Evolutionary conservation across 805 yeast genomes (phyloP), one percentile per base, ranked within the genome.

Genomic region (Yamadazyma sp.): DNA sequence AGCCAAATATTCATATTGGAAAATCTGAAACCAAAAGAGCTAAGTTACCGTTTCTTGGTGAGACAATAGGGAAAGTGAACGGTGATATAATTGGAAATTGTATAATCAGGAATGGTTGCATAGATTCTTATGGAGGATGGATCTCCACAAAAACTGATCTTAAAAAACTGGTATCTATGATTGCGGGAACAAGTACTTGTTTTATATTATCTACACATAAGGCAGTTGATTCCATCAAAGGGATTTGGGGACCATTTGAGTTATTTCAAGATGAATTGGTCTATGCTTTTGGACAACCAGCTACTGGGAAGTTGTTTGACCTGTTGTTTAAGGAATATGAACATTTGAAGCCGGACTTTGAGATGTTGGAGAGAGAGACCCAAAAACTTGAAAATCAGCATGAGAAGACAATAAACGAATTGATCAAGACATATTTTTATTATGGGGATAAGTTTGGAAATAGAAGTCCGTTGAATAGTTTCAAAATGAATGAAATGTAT

Each of bases 101-200:
- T 1, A 43, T 49, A 1, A 53, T 65, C 4, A 57, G 60, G 7
- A 69, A 70, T 33, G 81, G 82, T 12, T 72, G 78, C 23, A 77
- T 77, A 23, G 83, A 78, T 47, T 74, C 82, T 36, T 78, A 78
- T 47, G 72, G 76, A 1, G 73, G 80, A 2, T 75, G 76, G 73
- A 48, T 75, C 10, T 58, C 73, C 0, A 56, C 69, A 1, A 30
- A 44, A 2, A 30, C 30, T 6, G 45, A 44, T 27, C 53, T 61
- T 22, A 56, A 61, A 2, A 23, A 27, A 8, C 29, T 28, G n/a
- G 43, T 77, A 16, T 60, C 74, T 1, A 64, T 76, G 70, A 72
- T 76, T 5, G 85, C 82, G 1, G 83, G 83, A 0, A 78, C 83
- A 0, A 75, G 81, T 5, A 76, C 82, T 0, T 78, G 85, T 42